phyloP scores from a whole-genome alignment of 1,284 basidiomycete genomes.

The Cryptococcus sp. region DNA sequence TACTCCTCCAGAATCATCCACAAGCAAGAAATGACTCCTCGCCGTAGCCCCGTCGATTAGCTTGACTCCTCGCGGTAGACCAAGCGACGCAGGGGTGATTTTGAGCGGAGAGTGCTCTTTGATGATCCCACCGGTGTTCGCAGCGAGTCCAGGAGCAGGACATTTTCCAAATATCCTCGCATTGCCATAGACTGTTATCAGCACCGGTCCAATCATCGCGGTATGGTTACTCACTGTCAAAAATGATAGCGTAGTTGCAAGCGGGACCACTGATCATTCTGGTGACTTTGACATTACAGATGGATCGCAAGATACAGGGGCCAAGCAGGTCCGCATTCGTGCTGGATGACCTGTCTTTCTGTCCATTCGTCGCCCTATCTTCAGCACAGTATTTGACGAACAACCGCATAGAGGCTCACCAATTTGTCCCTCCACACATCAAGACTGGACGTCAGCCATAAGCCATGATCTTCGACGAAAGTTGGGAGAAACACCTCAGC shows the following conservation, averaged over 20 bases:
- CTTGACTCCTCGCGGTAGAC: slow-evolving; percentile 56
- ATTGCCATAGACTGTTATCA: slow-evolving; percentile 54
- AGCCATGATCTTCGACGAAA: no score
- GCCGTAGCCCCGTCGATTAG: slow-evolving; percentile 80
- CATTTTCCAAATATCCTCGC: slow-evolving; percentile 87
- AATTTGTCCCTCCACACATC: slow-evolving; percentile 24
- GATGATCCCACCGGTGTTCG: slow-evolving; percentile 46
- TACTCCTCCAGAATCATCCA: slow-evolving; percentile 71
- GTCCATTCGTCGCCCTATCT: slow-evolving; percentile 25
- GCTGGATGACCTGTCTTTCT: slow-evolving; percentile 17
- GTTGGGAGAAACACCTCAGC: no score
- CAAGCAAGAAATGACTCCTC: slow-evolving; percentile 71
- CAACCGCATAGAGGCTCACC: slow-evolving; percentile 7
- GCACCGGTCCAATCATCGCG: neutral
- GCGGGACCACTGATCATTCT: slow-evolving; percentile 72
- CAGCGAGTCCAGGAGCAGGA: slow-evolving; percentile 58
- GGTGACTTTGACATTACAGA: slow-evolving; percentile 68
- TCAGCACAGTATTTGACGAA: neutral
- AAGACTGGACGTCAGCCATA: no score
- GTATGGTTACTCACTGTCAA: slow-evolving; percentile 53
- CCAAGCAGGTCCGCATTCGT: slow-evolving; percentile 53
- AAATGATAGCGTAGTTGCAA: slow-evolving; percentile 54
- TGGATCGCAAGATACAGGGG: slow-evolving; percentile 80
- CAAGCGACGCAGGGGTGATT: slow-evolving; percentile 58
- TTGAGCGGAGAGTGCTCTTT: slow-evolving; percentile 66